Evolutionary conservation across 139 green algal species (phyloP).

Genomic region (Coccomyxa sp.): DNA sequence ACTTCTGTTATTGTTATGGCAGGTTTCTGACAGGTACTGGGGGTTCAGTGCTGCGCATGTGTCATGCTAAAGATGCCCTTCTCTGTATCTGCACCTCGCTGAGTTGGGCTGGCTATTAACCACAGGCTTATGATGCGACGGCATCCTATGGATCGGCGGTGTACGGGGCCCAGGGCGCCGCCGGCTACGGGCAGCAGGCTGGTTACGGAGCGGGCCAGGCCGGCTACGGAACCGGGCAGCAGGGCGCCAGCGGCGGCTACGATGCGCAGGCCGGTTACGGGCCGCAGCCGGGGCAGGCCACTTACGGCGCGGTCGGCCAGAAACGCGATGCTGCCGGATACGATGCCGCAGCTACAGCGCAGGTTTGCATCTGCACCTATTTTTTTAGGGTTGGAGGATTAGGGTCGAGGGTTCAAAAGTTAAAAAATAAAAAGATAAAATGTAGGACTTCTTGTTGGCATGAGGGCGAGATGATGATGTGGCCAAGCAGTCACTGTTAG

Average conservation of each 20-base stretch:
- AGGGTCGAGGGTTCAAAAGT: too few species aligned
- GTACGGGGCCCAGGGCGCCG: not conserved
- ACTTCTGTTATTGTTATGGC: too few species aligned
- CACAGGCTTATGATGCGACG: conserved; percentile 5
- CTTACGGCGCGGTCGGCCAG: not conserved
- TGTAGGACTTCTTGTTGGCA: too few species aligned
- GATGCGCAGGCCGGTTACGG: not conserved
- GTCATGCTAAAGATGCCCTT: too few species aligned
- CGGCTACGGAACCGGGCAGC: not conserved
- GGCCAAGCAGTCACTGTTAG: too few species aligned
- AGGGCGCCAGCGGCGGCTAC: not conserved
- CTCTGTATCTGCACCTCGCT: not conserved
- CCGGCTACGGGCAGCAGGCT: not conserved
- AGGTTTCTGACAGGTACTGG: too few species aligned
- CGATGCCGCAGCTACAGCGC: conserved; percentile 1
- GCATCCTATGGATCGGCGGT: not conserved
- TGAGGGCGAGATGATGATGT: too few species aligned
- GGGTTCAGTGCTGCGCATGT: too few species aligned
- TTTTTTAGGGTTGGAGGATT: too few species aligned
- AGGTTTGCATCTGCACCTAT: conserved; percentile 2
- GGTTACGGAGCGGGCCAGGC: not conserved
- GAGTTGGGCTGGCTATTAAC: not conserved
- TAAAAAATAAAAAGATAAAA: too few species aligned
- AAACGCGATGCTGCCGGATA: not conserved
- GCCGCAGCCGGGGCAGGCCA: not conserved